Evolutionary conservation across 2,329 filamentous ascomycete genomes (phyloP), one percentile per base, ranked within the genome.

Genomic region (Pyrenophora tritici-repentis): DNA sequence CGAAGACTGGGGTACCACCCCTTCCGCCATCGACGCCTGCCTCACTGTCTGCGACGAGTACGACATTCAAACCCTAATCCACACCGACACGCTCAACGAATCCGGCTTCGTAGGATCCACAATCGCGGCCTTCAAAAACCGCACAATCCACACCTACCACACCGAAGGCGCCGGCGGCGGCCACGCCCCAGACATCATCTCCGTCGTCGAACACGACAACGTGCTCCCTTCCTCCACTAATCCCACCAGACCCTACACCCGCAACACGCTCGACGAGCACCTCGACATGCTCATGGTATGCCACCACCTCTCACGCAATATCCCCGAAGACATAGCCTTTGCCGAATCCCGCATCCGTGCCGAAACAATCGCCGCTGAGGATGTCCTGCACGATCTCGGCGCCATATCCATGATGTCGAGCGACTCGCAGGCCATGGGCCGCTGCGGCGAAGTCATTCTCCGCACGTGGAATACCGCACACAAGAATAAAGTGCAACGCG

Each of bases 221-320:
- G 91, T 97, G 2, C 83, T 97, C 1, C 93, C 93, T 0, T 91
- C 87, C 4, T 93, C 88, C 39, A 97, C 93, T 0, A 97, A 96
- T 72, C 93, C 93, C 0, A 97, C 93, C 1, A 82, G 92, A 2
- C 93, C 93, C 0, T 97, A 86, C 74, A 97, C 93, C 1, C 81
- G 82, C 59, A 97, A 97, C 78, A 97, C 93, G 0, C 83, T 97
- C 0, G 93, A 97, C 68, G 93, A 97, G 75, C 93, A 97, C 75
- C 83, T 97, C 12, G 93, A 97, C 77, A 97, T 97, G 93, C 79
- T 97, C 39, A 97, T 97, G 93, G 91, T 96, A 32, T 97, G 93
- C 79, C 93, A 97, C 74, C 93, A 97, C 69, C 79, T 97, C 8
- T 91, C 87, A 44, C 90, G 90, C 74, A 87, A 96, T 74, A 97